These are phyloP conservation scores for Potentilla sterilis DNA, from an alignment of 306 rosid genomes.

Conservation along the genomic window DNA sequence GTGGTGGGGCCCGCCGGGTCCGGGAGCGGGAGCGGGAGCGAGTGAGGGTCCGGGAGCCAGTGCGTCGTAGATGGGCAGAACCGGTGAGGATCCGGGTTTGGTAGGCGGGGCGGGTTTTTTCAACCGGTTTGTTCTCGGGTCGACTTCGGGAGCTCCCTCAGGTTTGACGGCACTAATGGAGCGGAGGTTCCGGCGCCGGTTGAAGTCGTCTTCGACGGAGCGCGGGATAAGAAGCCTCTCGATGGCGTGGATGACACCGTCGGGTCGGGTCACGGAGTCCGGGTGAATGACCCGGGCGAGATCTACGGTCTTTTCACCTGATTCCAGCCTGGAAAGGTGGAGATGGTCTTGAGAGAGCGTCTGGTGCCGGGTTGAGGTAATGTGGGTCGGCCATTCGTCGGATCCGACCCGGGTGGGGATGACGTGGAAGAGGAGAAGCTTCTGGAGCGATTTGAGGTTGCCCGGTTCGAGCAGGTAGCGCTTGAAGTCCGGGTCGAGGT, in stretches of 20 bases:
- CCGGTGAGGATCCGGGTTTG: constrained; percentile 84
- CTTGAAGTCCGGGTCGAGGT: constrained; percentile 89
- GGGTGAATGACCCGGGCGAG: constrained; percentile 58
- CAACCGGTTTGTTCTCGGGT: constrained; percentile 80
- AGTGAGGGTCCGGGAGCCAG: constrained; percentile 82
- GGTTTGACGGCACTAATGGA: constrained; percentile 76
- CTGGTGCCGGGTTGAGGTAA: constrained; percentile 30
- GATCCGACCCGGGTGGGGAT: constrained; percentile 58
- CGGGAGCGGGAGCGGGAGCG: constrained; percentile 95
- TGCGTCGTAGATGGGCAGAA: constrained; percentile 72
- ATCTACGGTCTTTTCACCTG: constrained; percentile 43
- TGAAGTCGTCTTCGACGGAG: constrained; percentile 86
- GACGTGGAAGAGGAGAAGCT: constrained; percentile 82
- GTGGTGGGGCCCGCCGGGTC: constrained; percentile 76
- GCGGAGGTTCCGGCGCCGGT: constrained; percentile 65
- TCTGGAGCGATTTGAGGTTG: constrained; percentile 69
- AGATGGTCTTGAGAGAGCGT: constrained; percentile 55
- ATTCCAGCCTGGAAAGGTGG: constrained; percentile 35
- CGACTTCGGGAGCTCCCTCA: constrained; percentile 93
- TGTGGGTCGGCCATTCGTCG: constrained; percentile 53
- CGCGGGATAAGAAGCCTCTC: constrained; percentile 73
- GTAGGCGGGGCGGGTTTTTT: constrained; percentile 71
- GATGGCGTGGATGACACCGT: constrained; percentile 91
- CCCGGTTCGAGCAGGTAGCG: constrained; percentile 75
- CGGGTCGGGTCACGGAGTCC: constrained; percentile 75